phyloP scores from a whole-genome alignment of 331 rosid species.

The Telfairia occidentalis region DNA sequence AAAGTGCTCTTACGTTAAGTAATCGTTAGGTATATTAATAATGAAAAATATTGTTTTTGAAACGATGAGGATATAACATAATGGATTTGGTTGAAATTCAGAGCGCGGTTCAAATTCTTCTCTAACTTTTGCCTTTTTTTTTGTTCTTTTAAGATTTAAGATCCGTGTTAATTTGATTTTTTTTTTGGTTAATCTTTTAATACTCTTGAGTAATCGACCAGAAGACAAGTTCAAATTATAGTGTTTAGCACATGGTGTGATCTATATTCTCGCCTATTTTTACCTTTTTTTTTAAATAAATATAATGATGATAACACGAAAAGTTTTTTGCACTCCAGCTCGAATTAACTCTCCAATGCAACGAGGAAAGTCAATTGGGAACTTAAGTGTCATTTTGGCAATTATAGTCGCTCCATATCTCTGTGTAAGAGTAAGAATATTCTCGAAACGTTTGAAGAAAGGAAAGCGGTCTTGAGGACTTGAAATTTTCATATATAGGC shows the following conservation, averaged over 20 bases:
- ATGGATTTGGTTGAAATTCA: neutral
- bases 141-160: too few relatives aligned
- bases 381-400: too few relatives aligned
- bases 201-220: neutral
- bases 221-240: neutral
- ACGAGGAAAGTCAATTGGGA: neutral
- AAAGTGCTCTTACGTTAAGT: neutral
- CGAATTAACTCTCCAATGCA: neutral
- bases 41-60: neutral
- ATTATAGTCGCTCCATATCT: too few relatives aligned
- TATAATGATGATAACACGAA: neutral
- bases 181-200: too few relatives aligned
- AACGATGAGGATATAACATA: neutral
- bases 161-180: too few relatives aligned
- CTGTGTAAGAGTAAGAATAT: too few relatives aligned
- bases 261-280: neutral
- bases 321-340: neutral
- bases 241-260: neutral
- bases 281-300: neutral
- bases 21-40: neutral
- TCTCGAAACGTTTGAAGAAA: too few relatives aligned
- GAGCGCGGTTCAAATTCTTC: neutral
- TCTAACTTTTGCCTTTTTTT: neutral
- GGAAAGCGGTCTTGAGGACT: too few relatives aligned
- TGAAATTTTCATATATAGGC: too few relatives aligned